These are phyloP conservation scores for Panicum miliaceum DNA, from an alignment of 176 grass and related monocot genomes.

Conservation along the genomic window DNA sequence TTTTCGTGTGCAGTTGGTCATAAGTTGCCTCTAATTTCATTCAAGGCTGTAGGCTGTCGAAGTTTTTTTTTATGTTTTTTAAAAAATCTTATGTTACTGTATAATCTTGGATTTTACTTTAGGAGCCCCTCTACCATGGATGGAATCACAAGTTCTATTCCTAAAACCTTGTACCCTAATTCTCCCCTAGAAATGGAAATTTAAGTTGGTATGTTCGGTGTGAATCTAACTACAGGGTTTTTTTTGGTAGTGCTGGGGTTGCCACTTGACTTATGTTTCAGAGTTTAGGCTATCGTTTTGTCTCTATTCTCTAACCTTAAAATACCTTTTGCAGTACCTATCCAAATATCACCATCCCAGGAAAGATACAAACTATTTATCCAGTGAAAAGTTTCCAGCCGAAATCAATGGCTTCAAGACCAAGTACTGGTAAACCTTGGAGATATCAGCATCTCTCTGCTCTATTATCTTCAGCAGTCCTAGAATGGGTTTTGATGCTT, in stretches of 20 bases:
- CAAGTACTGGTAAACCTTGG: not conserved
- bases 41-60: not conserved
- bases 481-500: conserved; percentile 78
- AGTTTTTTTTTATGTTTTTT: not conserved
- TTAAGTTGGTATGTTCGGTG: not conserved
- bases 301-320: not conserved
- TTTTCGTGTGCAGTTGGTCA: not conserved
- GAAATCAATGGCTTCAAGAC: conserved; percentile 49
- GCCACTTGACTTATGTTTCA: not conserved
- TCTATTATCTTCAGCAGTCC: conserved; percentile 50
- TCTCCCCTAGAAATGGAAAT: conserved; percentile 1
- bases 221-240: not conserved
- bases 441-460: conserved; percentile 46
- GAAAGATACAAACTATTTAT: conserved; percentile 25
- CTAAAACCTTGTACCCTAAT: conserved; percentile 18
- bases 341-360: not conserved
- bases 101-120: conserved; percentile 8
- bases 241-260: not conserved
- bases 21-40: not conserved
- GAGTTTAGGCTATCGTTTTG: not conserved
- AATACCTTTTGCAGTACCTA: conserved; percentile 43
- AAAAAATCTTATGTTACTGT: not conserved
- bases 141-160: not conserved
- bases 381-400: conserved; percentile 1
- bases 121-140: not conserved